Percentiles rank a stretch among this genome's conserved stretches.
phyloP scores from a whole-genome alignment of 208 protist species.

The Wallacemonas rigidus region DNA sequence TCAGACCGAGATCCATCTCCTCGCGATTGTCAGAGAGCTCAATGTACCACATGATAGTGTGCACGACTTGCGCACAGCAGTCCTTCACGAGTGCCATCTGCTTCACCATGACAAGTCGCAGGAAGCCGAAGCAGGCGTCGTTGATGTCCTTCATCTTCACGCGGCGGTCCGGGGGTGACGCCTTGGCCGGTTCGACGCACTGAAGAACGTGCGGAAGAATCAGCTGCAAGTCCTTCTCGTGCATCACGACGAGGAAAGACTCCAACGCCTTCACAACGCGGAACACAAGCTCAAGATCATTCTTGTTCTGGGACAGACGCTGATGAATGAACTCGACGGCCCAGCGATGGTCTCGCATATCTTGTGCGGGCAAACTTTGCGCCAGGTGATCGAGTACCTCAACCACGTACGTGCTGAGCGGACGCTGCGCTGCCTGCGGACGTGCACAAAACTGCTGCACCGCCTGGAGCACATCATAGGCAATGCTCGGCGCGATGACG shows the following conservation, averaged over 20 bases:
- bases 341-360: constrained; percentile 90
- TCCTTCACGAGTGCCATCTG: constrained; percentile 77
- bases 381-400: constrained; percentile 85
- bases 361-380: constrained; percentile 68
- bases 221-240: constrained; percentile 86
- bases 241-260: constrained; percentile 84
- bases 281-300: constrained; percentile 76
- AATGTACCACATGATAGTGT: constrained; percentile 90
- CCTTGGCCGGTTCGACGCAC: constrained; percentile 83
- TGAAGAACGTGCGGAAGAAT: constrained; percentile 88
- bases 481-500: constrained; percentile 56
- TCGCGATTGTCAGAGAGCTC: constrained; percentile 71
- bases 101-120: constrained; percentile 82
- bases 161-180: constrained; percentile 25
- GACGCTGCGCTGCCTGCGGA: constrained; percentile 84
- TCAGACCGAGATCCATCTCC: constrained; percentile 81
- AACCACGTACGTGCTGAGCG: constrained; percentile 81
- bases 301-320: constrained; percentile 86
- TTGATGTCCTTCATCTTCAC: constrained; percentile 82
- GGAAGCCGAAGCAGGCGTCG: constrained; percentile 85
- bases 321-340: constrained; percentile 92
- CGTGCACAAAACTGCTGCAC: constrained; percentile 77
- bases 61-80: constrained; percentile 85
- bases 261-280: constrained; percentile 85
- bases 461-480: constrained; percentile 71